These are phyloP conservation scores for Tephrocybe sp. DNA, from an alignment of 768 basidiomycete genomes.

Conservation along the genomic window DNA sequence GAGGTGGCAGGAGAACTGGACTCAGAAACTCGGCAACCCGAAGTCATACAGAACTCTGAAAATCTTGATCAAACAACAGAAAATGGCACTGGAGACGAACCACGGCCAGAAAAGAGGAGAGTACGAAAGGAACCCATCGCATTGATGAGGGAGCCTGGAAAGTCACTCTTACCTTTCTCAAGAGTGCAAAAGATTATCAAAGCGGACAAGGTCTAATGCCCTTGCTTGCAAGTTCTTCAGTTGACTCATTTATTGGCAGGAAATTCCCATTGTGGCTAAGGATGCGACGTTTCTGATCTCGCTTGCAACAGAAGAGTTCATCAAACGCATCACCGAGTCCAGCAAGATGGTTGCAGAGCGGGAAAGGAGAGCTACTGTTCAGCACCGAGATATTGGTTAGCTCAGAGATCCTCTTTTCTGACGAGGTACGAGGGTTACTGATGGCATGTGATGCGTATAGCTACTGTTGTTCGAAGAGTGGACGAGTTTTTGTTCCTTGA, in stretches of 20 bases:
- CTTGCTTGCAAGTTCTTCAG: neutral
- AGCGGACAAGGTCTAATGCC: constrained; percentile 66
- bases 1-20: neutral
- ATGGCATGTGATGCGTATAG: constrained; percentile 29
- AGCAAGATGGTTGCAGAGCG: constrained; percentile 66
- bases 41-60: neutral
- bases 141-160: constrained; percentile 46
- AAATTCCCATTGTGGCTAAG: constrained; percentile 69
- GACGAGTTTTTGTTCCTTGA: constrained; percentile 81
- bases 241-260: constrained; percentile 38
- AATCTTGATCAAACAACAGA: neutral
- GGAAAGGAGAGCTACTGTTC: constrained; percentile 73
- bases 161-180: constrained; percentile 69
- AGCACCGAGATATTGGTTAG: constrained; percentile 78
- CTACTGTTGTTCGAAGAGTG: constrained; percentile 56
- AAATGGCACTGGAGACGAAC: constrained; percentile 5
- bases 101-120: constrained; percentile 21
- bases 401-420: constrained; percentile 5
- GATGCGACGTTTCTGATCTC: constrained; percentile 81
- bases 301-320: constrained; percentile 86
- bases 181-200: constrained; percentile 84
- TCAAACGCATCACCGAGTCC: constrained; percentile 69
- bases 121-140: constrained; percentile 24
- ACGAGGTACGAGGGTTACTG: neutral
- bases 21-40: constrained; percentile 1